These are phyloP conservation scores for Rhipidocladum racemiflorum DNA, from an alignment of 176 grass and related monocot species.

Conservation along the genomic window DNA sequence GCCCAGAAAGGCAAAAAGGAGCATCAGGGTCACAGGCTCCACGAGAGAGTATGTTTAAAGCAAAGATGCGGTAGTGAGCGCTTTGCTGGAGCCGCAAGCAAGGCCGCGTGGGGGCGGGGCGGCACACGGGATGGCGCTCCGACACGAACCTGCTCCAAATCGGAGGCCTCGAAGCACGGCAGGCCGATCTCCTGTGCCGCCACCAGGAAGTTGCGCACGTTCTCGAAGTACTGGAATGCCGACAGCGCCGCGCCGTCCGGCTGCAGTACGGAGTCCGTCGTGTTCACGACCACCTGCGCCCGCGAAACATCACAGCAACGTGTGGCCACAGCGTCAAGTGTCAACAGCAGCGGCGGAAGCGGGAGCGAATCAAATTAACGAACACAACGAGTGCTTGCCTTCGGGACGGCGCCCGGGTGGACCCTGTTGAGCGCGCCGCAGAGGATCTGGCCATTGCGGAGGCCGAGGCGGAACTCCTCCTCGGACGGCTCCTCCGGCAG, in stretches of 20 bases:
- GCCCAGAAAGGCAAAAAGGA: conserved; percentile 43
- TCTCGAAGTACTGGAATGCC: conserved; percentile 99
- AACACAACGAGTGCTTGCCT: conserved; percentile 51
- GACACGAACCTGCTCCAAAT: conserved; percentile 87
- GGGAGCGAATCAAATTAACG: conserved; percentile 24
- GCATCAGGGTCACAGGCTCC: conserved; percentile 40
- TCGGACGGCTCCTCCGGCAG: conserved; percentile 88
- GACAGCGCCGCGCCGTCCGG: conserved; percentile 89
- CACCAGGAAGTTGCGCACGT: conserved; percentile 96
- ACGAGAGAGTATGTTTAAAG: conserved; percentile 36
- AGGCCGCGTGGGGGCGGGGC: conserved; percentile 11
- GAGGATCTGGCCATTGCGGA: conserved; percentile 91
- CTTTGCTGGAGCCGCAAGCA: conserved; percentile 47
- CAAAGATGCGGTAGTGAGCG: conserved; percentile 29
- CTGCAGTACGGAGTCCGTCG: conserved; percentile 79
- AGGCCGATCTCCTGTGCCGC: conserved; percentile 81
- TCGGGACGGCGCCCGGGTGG: conserved; percentile 83
- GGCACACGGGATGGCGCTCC: not conserved
- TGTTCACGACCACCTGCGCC: conserved; percentile 85
- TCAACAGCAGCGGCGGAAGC: not conserved
- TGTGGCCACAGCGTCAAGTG: conserved; percentile 2
- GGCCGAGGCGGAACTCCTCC: conserved; percentile 92
- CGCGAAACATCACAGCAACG: not conserved
- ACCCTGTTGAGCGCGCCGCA: conserved; percentile 94
- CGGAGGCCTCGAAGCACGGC: conserved; percentile 90